These are phyloP conservation scores for Tremella yokohamensis DNA, from an alignment of 768 basidiomycete genomes.

Conservation along the genomic window DNA sequence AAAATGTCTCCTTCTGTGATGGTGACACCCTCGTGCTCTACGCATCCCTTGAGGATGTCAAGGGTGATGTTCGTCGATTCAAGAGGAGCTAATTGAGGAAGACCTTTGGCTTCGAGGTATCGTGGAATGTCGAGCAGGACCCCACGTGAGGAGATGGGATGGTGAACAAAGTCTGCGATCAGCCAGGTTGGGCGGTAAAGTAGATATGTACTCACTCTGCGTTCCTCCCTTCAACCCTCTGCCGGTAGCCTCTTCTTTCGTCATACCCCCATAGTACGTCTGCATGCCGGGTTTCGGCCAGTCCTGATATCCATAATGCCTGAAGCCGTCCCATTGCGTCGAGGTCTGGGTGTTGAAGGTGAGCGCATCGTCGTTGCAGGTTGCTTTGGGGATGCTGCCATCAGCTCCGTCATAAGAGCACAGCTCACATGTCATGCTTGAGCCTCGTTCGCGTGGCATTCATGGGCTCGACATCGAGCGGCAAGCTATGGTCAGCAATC, in stretches of 20 bases:
- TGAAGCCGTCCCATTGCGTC: constrained; percentile 17
- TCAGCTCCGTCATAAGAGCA: too few species aligned
- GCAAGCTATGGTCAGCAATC: too few species aligned
- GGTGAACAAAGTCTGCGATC: too few species aligned
- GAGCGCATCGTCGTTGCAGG: constrained; percentile 14
- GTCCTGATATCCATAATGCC: constrained; percentile 12
- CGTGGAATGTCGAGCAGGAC: constrained; percentile 13
- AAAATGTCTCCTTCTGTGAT: constrained; percentile 15
- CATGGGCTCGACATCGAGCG: not conserved
- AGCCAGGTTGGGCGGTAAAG: too few species aligned
- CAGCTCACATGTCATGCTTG: constrained; percentile 3
- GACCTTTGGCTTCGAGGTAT: constrained; percentile 1
- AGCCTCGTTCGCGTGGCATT: not conserved
- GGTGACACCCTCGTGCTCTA: constrained; percentile 8
- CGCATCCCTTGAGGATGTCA: not conserved
- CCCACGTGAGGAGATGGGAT: constrained; percentile 9
- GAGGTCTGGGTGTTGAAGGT: constrained; percentile 12
- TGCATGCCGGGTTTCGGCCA: not conserved
- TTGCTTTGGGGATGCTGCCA: too few species aligned
- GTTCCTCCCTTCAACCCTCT: not conserved
- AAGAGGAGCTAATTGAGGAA: constrained; percentile 4
- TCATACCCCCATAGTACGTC: constrained; percentile 14
- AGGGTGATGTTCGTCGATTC: constrained; percentile 8
- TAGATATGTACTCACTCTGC: too few species aligned
- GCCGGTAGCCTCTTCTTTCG: constrained; percentile 5